Evolutionary conservation across 345 rosid species (phyloP).

Genomic region (Draba incana): DNA sequence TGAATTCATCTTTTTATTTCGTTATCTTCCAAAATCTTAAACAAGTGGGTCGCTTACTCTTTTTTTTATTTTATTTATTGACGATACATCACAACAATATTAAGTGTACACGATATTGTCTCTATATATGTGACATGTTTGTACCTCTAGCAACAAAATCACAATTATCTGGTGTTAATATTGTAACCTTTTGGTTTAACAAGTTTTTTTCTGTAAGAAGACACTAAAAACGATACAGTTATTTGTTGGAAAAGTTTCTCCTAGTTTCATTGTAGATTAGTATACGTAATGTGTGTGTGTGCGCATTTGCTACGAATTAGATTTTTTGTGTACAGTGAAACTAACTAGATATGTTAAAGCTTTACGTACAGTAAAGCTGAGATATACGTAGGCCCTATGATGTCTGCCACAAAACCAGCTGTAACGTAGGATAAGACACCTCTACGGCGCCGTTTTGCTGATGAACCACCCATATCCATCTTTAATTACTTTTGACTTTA

Average conservation of each 20-base stretch:
- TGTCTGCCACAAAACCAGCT: constrained; percentile 45
- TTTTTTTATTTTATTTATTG: constrained; percentile 13
- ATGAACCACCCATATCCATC: constrained; percentile 30
- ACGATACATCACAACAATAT: constrained; percentile 10
- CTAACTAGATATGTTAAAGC: constrained; percentile 33
- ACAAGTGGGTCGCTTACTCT: constrained; percentile 35
- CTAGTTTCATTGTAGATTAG: not conserved
- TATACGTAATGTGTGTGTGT: constrained; percentile 4
- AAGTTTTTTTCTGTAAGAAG: not conserved
- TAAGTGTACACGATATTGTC: constrained; percentile 28
- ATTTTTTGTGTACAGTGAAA: constrained; percentile 13
- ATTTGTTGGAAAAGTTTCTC: not conserved
- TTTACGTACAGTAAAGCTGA: constrained; percentile 36
- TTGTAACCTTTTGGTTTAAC: constrained; percentile 1
- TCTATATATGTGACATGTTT: constrained; percentile 40
- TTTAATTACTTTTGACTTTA: constrained; percentile 36
- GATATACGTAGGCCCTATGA: constrained; percentile 37
- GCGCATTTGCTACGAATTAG: not conserved
- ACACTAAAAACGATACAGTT: no score
- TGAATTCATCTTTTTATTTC: constrained; percentile 37
- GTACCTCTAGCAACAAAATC: constrained; percentile 34
- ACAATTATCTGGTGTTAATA: not conserved
- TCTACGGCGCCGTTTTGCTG: constrained; percentile 47
- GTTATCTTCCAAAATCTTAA: constrained; percentile 27
- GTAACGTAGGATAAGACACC: constrained; percentile 43